Conservation (phyloP, 2,329 filamentous ascomycete species). For the Ophiostoma sp. region DNA sequence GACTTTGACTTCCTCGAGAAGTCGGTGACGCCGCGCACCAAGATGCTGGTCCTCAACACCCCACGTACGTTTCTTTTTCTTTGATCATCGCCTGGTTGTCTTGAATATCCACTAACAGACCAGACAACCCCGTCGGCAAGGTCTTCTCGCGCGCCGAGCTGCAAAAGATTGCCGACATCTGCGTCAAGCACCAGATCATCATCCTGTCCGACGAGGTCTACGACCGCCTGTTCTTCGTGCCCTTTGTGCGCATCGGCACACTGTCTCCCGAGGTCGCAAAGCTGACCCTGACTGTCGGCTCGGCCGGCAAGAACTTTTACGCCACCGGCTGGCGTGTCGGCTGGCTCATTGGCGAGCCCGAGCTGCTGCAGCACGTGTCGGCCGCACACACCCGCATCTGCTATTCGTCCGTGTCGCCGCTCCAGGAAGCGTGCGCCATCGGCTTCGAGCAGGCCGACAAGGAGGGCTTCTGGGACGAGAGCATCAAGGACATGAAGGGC, state of each 20-base stretch:
- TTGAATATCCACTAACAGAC: background rate
- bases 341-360: slow-evolving; percentile 83
- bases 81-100: background rate
- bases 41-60: slow-evolving; percentile 91
- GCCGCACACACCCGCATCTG: slow-evolving; percentile 95
- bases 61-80: slow-evolving; percentile 37
- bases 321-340: slow-evolving; percentile 94
- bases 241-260: slow-evolving; percentile 87
- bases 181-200: slow-evolving; percentile 87
- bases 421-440: slow-evolving; percentile 90
- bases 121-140: slow-evolving; percentile 89
- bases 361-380: slow-evolving; percentile 85
- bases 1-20: slow-evolving; percentile 76
- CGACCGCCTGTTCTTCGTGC: slow-evolving; percentile 89
- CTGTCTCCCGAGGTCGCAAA: slow-evolving; percentile 83
- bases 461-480: slow-evolving; percentile 80
- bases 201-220: slow-evolving; percentile 93
- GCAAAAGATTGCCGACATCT: slow-evolving; percentile 76
- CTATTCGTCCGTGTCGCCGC: slow-evolving; percentile 85
- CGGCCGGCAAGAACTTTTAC: slow-evolving; percentile 97
- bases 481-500: slow-evolving; percentile 77
- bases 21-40: slow-evolving; percentile 78
- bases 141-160: slow-evolving; percentile 83
- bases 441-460: slow-evolving; percentile 87
- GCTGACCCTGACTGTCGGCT: slow-evolving; percentile 88